A percentile compares a stretch with the other conserved stretches of the same genome.
Evolutionary conservation across 805 yeast species (phyloP).

Genomic region (Cyberlindnera maritima): DNA sequence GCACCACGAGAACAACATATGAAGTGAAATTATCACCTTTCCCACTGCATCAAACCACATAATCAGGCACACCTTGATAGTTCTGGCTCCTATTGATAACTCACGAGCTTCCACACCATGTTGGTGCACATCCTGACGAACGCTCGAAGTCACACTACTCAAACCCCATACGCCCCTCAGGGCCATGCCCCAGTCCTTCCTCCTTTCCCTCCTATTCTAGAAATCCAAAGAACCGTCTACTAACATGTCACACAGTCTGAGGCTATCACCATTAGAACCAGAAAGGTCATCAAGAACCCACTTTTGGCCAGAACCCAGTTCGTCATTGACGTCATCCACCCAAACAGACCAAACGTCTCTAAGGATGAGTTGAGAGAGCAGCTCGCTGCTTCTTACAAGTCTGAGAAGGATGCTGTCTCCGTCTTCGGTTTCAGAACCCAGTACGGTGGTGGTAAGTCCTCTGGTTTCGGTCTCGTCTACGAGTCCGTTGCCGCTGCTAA

Average conservation of each 20-base stretch:
- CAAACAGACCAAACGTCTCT: conserved; percentile 98
- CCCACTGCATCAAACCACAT: too few species aligned
- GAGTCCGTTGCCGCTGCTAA: conserved; percentile 96
- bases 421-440: conserved; percentile 99
- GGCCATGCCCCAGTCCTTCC: background rate
- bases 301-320: conserved; percentile 99
- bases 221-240: conserved; percentile 11
- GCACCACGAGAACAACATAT: too few species aligned
- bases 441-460: conserved; percentile 99
- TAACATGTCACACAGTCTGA: conserved; percentile 66
- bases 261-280: conserved; percentile 99
- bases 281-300: conserved; percentile 98
- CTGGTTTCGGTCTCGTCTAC: conserved; percentile 99
- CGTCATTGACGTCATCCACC: conserved; percentile 99
- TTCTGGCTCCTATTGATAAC: too few species aligned
- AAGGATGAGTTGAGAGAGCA: conserved; percentile 98
- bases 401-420: conserved; percentile 91
- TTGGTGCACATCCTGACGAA: too few species aligned
- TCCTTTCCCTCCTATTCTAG: background rate
- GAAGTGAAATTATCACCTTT: too few species aligned
- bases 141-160: too few species aligned
- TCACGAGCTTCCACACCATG: too few species aligned
- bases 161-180: background rate
- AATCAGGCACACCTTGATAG: too few species aligned
- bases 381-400: conserved; percentile 84